A percentile compares a stretch with the other conserved stretches of the same genome.
phyloP scores from a whole-genome alignment of 2,329 filamentous ascomycete genomes.

The Claviceps humidiphila region DNA sequence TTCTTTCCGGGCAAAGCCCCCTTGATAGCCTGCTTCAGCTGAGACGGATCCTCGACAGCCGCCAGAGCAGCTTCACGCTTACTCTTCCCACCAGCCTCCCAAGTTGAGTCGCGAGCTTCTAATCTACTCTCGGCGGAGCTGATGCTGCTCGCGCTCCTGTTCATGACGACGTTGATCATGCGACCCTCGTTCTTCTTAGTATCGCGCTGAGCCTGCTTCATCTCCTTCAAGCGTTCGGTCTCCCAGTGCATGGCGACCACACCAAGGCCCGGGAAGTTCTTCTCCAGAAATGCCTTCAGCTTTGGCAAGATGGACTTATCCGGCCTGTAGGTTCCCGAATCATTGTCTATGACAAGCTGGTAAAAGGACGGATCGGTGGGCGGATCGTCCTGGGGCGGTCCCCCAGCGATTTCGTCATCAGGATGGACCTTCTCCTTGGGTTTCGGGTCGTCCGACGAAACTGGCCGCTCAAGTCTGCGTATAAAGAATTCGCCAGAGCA shows the following conservation, averaged over 20 bases:
- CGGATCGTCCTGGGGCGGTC: conserved; percentile 29
- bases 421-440: conserved; percentile 39
- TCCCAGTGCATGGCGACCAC: conserved; percentile 67
- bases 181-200: conserved; percentile 53
- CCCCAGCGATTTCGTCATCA: conserved; percentile 30
- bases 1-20: conserved; percentile 14
- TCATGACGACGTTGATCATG: conserved; percentile 41
- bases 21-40: conserved; percentile 25
- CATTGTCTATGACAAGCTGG: conserved; percentile 87
- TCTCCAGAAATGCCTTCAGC: conserved; percentile 55
- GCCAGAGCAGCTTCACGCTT: conserved; percentile 40
- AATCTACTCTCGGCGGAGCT: conserved; percentile 41
- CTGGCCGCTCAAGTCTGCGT: conserved; percentile 45
- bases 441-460: conserved; percentile 28
- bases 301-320: conserved; percentile 63
- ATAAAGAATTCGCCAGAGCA: conserved; percentile 92
- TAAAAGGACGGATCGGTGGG: conserved; percentile 46
- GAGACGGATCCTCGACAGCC: conserved; percentile 35
- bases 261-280: conserved; percentile 65
- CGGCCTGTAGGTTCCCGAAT: conserved; percentile 84
- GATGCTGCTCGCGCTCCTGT: conserved; percentile 38
- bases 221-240: conserved; percentile 54
- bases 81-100: conserved; percentile 29
- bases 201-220: conserved; percentile 66
- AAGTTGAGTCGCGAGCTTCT: conserved; percentile 28